Conservation (phyloP, 2,329 filamentous ascomycete species). For the Cladosporium cucumerinum region DNA sequence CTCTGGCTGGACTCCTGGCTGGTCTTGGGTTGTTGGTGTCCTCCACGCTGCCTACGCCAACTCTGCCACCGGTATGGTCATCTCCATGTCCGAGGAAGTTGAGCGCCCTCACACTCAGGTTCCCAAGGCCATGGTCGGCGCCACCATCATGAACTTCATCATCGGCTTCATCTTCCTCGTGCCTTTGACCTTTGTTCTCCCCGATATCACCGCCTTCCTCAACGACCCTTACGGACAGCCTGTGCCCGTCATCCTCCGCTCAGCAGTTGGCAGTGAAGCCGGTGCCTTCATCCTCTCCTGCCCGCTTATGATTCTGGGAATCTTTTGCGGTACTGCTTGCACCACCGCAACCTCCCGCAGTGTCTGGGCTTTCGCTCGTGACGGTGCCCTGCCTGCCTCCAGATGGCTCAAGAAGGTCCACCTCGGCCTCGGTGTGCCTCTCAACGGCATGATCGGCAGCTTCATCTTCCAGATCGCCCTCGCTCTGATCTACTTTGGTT, state of each 20-base stretch:
- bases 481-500: slow-evolving; percentile 67
- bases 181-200: slow-evolving; percentile 66
- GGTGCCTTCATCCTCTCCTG: slow-evolving; percentile 60
- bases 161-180: slow-evolving; percentile 67
- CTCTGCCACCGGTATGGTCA: slow-evolving; percentile 75
- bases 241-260: slow-evolving; percentile 61
- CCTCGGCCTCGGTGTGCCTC: slow-evolving; percentile 59
- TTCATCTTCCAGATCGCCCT: slow-evolving; percentile 63
- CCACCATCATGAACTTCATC: slow-evolving; percentile 64
- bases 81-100: slow-evolving; percentile 63
- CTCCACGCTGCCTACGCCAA: slow-evolving; percentile 71
- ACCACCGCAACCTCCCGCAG: slow-evolving; percentile 66
- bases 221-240: slow-evolving; percentile 55
- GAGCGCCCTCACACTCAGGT: slow-evolving; percentile 63
- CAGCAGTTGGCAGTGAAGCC: slow-evolving; percentile 55
- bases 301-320: slow-evolving; percentile 62
- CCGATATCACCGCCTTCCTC: slow-evolving; percentile 56
- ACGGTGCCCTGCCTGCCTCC: slow-evolving; percentile 65
- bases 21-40: slow-evolving; percentile 71
- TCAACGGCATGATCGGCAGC: slow-evolving; percentile 70
- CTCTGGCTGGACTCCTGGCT: slow-evolving; percentile 68
- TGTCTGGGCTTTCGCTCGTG: slow-evolving; percentile 67
- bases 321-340: slow-evolving; percentile 67
- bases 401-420: slow-evolving; percentile 52
- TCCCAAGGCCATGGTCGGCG: slow-evolving; percentile 65